Evolutionary conservation across 257 asterid genomes (phyloP), one percentile per base, ranked within the genome.

Genomic region (Oldenlandia corymbosa): DNA sequence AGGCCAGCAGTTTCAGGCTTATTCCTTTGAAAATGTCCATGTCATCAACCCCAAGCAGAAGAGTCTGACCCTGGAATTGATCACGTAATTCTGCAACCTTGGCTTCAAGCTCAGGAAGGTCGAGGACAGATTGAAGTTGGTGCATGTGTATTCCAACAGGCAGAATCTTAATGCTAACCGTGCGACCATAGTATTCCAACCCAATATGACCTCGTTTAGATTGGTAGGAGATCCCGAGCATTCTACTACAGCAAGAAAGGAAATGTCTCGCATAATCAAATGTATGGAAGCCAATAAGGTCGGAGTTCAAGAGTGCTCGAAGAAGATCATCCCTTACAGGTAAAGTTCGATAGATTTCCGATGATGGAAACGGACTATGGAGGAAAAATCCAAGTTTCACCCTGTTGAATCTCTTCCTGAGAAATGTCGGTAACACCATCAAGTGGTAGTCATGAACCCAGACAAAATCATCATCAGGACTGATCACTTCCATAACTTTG

Each of bases 361-460:
- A 88, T 17, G 96, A 88, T 7, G 96, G 96, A 68, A 88, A 88
- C 0, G 96, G 96, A 60, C 84, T 85, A 66, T 88, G 96, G 59
- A 88, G 86, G 78, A 88, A 88, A 76, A 84, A 88, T 2, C 96
- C 96, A 12, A 88, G 96, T 72, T 84, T 86, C 78, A 88, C 95
- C 60, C 95, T 67, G 54, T 88, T 84, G 61, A 88, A 88, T 73
- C 96, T 81, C 78, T 88, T 88, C 54, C 96, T 82, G 41, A 88
- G 69, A 67, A 88, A 88, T 17, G 96, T 88, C 1, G 96, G 96
- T 20, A 88, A 58, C 27, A 88, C 96, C 96, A 88, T 86, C 69
- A 88, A 76, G 76, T 88, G 96, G 73, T 86, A 88, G 66, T 88
- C 96, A 75, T 88, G 96, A 63, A 88, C 90, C 96, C 96, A 88